These are phyloP conservation scores for Leishmania turanica DNA, from an alignment of 208 protist species.

Conservation along the genomic window DNA sequence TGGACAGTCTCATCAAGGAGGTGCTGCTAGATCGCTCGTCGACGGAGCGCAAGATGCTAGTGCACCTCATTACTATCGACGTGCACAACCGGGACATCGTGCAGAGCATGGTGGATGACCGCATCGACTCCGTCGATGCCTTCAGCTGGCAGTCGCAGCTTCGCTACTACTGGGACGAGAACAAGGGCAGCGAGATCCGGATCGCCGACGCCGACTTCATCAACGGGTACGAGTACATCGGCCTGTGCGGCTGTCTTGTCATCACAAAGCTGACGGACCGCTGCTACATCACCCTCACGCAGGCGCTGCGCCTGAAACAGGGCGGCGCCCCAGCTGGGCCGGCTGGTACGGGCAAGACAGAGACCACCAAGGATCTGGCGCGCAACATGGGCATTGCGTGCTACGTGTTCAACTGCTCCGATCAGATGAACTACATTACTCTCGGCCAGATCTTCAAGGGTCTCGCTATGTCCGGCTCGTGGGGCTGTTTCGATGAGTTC, in stretches of 20 bases:
- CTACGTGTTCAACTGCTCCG: conserved; percentile 98
- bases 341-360: conserved; percentile 95
- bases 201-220: conserved; percentile 97
- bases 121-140: conserved; percentile 90
- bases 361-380: conserved; percentile 96
- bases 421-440: conserved; percentile 99
- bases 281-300: conserved; percentile 98
- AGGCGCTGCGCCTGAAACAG: conserved; percentile 92
- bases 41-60: conserved; percentile 97
- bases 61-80: conserved; percentile 98
- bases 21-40: conserved; percentile 93
- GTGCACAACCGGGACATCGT: conserved; percentile 97
- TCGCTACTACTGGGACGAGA: conserved; percentile 96
- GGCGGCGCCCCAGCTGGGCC: conserved; percentile 94
- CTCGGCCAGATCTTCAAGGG: conserved; percentile 98
- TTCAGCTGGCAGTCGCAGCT: conserved; percentile 99
- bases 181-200: conserved; percentile 94
- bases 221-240: conserved; percentile 99
- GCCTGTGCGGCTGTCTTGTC: conserved; percentile 97
- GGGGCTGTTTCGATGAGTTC: conserved; percentile 98
- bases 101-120: conserved; percentile 93
- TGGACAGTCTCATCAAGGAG: conserved; percentile 95
- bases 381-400: conserved; percentile 94
- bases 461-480: conserved; percentile 95
- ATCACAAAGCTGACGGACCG: conserved; percentile 99